These are phyloP conservation scores for Raphanus hybrid DNA, from an alignment of 441 rosid genomes.

Conservation along the genomic window DNA sequence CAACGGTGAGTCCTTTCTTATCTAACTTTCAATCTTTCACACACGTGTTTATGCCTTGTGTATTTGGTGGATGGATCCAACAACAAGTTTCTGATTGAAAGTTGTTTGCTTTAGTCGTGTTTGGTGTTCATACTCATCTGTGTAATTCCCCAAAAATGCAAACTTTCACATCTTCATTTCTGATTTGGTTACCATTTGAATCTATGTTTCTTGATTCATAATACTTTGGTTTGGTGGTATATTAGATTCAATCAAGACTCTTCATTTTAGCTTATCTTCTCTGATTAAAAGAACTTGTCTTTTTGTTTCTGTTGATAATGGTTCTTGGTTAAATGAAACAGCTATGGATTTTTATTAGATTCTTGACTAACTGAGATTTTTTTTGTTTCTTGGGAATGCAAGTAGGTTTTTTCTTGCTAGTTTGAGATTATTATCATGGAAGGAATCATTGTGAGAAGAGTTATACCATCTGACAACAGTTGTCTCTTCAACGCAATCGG, in stretches of 20 bases:
- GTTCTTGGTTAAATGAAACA: neutral
- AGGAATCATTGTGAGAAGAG: constrained; percentile 76
- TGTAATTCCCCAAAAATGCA: constrained; percentile 13
- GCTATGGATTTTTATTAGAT: neutral
- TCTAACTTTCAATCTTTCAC: neutral
- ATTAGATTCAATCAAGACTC: constrained; percentile 31
- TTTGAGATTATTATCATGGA: constrained; percentile 59
- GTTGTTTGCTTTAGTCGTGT: constrained; percentile 1
- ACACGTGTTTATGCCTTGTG: neutral
- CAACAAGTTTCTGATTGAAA: neutral
- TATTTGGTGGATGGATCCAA: neutral
- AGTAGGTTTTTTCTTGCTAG: constrained; percentile 25
- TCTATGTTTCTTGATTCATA: neutral
- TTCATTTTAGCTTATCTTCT: constrained; percentile 10
- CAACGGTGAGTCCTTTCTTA: neutral
- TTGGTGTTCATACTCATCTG: constrained; percentile 31
- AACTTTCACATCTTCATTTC: constrained; percentile 11
- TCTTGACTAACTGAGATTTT: constrained; percentile 22
- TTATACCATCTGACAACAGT: constrained; percentile 96
- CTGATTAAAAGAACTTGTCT: constrained; percentile 6
- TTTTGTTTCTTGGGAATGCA: constrained; percentile 12
- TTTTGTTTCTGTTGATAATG: constrained; percentile 17
- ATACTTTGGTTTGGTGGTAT: neutral
- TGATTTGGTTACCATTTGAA: constrained; percentile 11
- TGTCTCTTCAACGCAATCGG: constrained; percentile 94